These are phyloP conservation scores for Ceratobasidium sp. DNA, from an alignment of 1,284 basidiomycete genomes.

Conservation along the genomic window DNA sequence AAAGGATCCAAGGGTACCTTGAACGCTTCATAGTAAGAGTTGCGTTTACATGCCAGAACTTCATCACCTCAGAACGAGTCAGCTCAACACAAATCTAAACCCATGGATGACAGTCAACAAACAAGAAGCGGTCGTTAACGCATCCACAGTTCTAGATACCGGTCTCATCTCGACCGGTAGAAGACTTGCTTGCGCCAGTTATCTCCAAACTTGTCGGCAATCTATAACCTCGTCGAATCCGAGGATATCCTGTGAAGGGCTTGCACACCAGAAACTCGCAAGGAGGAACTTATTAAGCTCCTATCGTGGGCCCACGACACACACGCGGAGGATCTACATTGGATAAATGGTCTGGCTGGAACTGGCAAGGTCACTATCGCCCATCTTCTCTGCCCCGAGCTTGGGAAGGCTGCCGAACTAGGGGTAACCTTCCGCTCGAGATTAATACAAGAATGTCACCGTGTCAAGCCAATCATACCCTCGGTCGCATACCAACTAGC, in stretches of 20 bases:
- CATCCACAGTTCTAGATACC: too few relatives aligned
- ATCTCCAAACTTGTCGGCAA: not conserved
- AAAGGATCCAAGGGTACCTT: not conserved
- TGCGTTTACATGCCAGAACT: not conserved
- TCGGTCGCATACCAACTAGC: not conserved
- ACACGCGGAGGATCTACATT: constrained; percentile 1
- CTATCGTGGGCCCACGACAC: not conserved
- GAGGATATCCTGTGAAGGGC: not conserved
- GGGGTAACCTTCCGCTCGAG: constrained; percentile 17
- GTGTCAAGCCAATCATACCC: not conserved
- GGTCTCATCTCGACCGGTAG: not conserved
- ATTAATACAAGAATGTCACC: not conserved
- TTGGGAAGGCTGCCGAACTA: not conserved
- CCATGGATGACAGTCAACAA: constrained; percentile 13
- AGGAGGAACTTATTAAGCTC: not conserved
- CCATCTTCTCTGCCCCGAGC: not conserved
- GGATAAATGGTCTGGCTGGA: constrained; percentile 2
- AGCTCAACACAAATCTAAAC: not conserved
- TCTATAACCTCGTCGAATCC: not conserved
- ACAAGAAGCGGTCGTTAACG: not conserved
- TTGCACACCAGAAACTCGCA: constrained; percentile 1
- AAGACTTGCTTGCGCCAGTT: not conserved
- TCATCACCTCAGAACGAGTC: not conserved
- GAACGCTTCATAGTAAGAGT: not conserved
- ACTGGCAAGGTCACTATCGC: constrained; percentile 16